A percentile compares a stretch with the other conserved stretches of the same genome.
phyloP scores from a whole-genome alignment of 169 alveolate species.

The Cryptosporidium andersoni region DNA sequence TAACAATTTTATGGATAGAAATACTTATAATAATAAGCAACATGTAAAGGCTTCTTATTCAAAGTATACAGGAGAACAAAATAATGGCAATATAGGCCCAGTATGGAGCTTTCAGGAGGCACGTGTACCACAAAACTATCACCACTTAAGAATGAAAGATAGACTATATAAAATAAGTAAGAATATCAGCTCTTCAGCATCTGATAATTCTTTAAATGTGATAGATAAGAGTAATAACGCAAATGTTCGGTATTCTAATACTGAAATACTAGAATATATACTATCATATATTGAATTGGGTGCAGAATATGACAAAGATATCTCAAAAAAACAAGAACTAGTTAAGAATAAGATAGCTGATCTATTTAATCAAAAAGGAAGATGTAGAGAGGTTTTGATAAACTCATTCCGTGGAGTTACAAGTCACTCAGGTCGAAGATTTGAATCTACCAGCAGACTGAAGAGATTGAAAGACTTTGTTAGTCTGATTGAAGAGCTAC shows the following conservation, averaged over 20 bases:
- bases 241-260: background rate
- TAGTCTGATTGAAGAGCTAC: constrained; percentile 27
- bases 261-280: constrained; percentile 10
- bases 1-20: no score
- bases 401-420: constrained; percentile 33
- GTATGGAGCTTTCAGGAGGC: no score
- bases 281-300: constrained; percentile 50
- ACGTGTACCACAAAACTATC: background rate
- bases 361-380: constrained; percentile 16
- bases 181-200: background rate
- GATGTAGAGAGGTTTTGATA: constrained; percentile 32
- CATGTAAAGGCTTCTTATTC: no score
- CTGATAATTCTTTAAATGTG: background rate
- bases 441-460: constrained; percentile 52
- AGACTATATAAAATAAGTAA: background rate
- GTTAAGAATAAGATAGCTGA: constrained; percentile 29
- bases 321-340: constrained; percentile 9
- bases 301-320: constrained; percentile 30
- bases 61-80: no score
- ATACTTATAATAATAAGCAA: no score
- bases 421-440: constrained; percentile 1
- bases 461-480: constrained; percentile 48
- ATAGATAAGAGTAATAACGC: background rate
- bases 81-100: no score
- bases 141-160: constrained; percentile 23